Evolutionary conservation across 305 asterid species (phyloP), one percentile per base, ranked within the genome.

Genomic region (Euphrasia arctica): DNA sequence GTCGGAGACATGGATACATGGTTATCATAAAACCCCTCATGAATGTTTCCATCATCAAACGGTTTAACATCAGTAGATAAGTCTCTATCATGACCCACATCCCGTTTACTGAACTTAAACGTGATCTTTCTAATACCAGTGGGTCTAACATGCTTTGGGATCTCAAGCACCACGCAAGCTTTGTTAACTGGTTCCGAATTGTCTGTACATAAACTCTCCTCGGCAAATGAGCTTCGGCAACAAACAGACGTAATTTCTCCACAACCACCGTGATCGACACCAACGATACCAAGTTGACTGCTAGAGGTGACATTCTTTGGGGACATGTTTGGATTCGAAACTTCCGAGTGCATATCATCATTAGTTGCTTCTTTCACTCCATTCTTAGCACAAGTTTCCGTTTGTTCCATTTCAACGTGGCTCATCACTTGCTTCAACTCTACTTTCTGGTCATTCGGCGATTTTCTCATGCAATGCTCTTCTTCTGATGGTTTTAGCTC

Each of bases 121-220:
- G 91, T 90, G 63, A 93, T 86, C 82, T 93, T 93, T 81, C 92
- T 80, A 71, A 93, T 80, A 70, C 97, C 99, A 65, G 96, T 84
- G 64, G 96, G 91, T 74, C 95, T 80, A 50, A 82, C 75, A 70
- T 93, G 86, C 85, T 93, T 81, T 61, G 99, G 99, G 71, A 93
- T 90, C 79, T 93, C 99, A 67, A 90, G 92, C 43, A 90, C 95
- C 62, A 93, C 91, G 56, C 87, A 90, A 73, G 64, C 71, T 79
- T 34, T 83, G 69, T 60, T 81, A 36, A 36, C 42, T 36, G 42
- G 42, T 36, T 36, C 42, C 2, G 42, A 36, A 36, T 36, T 36
- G 42, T 9, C 42, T 36, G 6, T 36, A 9, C 42, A 36, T 36
- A 36, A 36, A 36, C 42, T 36, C 10, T 36, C 42, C 2, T 36